phyloP scores from a whole-genome alignment of 2,329 filamentous ascomycete species.

The Pseudohalonectria lignicola region DNA sequence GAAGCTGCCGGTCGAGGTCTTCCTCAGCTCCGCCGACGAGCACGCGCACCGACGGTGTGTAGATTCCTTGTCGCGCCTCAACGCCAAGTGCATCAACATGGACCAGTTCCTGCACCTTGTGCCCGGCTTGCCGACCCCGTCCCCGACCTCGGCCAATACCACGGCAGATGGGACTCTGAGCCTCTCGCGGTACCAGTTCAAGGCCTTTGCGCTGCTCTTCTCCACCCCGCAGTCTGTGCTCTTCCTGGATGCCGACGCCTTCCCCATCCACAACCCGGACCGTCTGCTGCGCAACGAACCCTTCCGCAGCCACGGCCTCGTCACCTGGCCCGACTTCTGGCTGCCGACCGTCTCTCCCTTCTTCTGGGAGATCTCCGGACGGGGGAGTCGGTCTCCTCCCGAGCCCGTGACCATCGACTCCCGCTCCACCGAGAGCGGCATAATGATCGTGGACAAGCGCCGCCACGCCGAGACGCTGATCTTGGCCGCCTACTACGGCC shows the following conservation, averaged over 20 bases:
- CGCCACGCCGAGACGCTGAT: conserved; percentile 27
- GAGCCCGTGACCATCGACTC: conserved; percentile 4
- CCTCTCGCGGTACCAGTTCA: conserved; percentile 33
- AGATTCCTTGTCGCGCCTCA: conserved; percentile 9
- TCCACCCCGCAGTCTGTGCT: conserved; percentile 26
- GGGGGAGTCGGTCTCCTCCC: too few relatives aligned
- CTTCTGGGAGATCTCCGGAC: conserved; percentile 25
- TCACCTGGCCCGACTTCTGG: conserved; percentile 38
- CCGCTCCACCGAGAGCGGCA: conserved; percentile 29
- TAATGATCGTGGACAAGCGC: conserved; percentile 30
- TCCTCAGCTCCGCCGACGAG: conserved; percentile 19
- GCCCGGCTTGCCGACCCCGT: too few relatives aligned
- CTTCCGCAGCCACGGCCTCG: conserved; percentile 25
- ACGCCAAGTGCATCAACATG: conserved; percentile 25
- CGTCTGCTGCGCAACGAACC: conserved; percentile 26
- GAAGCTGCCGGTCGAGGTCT: conserved; percentile 27
- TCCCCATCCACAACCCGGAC: conserved; percentile 18
- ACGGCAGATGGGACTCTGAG: too few relatives aligned
- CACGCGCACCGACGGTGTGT: conserved; percentile 23
- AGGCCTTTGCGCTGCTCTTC: conserved; percentile 34
- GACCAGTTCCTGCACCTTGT: too few relatives aligned
- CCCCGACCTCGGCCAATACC: too few relatives aligned
- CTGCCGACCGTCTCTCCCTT: conserved; percentile 21
- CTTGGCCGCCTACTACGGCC: conserved; percentile 37
- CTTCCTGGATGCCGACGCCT: conserved; percentile 8